Evolutionary conservation across 2,329 filamentous ascomycete genomes (phyloP).

Genomic region (Neospermospora avenae): DNA sequence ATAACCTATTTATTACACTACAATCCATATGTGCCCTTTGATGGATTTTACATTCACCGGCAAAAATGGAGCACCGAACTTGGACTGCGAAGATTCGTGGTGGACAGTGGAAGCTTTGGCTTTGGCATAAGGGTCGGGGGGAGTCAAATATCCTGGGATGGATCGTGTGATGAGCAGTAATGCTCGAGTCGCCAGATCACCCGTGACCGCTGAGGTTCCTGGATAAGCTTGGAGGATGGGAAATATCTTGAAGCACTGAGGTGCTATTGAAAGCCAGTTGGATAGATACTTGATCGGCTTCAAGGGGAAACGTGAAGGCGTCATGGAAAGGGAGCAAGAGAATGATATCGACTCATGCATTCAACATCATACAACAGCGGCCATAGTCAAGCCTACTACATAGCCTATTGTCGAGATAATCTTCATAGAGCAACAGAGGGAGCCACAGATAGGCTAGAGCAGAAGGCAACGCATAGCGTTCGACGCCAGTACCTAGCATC

Average conservation of each 20-base stretch:
- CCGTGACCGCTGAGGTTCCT: not conserved
- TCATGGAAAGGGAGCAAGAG: slow-evolving; percentile 15
- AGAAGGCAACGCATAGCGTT: slow-evolving; percentile 56
- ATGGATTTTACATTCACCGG: not conserved
- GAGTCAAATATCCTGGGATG: not conserved
- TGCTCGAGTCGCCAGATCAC: not conserved
- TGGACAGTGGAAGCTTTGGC: not conserved
- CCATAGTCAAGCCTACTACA: slow-evolving; percentile 42
- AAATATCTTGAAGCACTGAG: not conserved
- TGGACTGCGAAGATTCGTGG: not conserved
- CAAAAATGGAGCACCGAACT: not conserved
- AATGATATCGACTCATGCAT: slow-evolving; percentile 30
- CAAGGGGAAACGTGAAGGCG: slow-evolving; percentile 3
- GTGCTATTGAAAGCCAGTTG: not conserved
- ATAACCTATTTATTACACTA: not conserved
- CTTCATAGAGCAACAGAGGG: slow-evolving; percentile 58
- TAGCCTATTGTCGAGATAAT: slow-evolving; percentile 67
- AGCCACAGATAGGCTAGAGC: slow-evolving; percentile 47
- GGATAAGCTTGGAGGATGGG: not conserved
- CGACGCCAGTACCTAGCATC: slow-evolving; percentile 67
- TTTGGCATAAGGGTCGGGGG: not conserved
- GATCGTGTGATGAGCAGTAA: not conserved
- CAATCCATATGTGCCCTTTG: not conserved
- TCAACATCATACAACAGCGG: slow-evolving; percentile 33
- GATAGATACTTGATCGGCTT: not conserved